Percentiles rank a stretch among this genome's conserved stretches.
Evolutionary conservation across 2,329 filamentous ascomycete genomes (phyloP).

Genomic region (Lasiodiplodia theobromae): DNA sequence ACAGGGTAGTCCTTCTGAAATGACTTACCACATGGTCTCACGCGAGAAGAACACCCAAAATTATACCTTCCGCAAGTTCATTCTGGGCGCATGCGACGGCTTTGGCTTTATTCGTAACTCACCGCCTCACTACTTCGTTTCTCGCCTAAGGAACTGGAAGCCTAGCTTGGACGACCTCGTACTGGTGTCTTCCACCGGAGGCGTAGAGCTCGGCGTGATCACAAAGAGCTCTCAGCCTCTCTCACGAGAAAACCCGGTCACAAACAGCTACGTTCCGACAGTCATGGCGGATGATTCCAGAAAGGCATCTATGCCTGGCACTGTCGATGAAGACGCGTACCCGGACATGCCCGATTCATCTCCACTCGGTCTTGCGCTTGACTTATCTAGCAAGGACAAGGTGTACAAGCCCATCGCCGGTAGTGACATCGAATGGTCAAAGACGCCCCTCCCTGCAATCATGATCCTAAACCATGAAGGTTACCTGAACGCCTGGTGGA

Average conservation of each 20-base stretch:
- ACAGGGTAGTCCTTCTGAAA: slow-evolving; percentile 62
- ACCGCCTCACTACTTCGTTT: slow-evolving; percentile 78
- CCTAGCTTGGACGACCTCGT: slow-evolving; percentile 82
- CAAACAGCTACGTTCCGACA: slow-evolving; percentile 75
- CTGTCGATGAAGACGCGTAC: slow-evolving; percentile 47
- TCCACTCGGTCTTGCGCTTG: slow-evolving; percentile 79
- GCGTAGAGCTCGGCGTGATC: slow-evolving; percentile 79
- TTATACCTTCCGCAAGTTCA: slow-evolving; percentile 77
- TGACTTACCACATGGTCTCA: slow-evolving; percentile 80
- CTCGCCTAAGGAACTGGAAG: slow-evolving; percentile 79
- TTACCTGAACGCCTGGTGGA: slow-evolving; percentile 85
- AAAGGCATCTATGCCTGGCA: slow-evolving; percentile 53
- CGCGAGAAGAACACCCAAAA: slow-evolving; percentile 64
- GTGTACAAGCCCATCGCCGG: slow-evolving; percentile 77
- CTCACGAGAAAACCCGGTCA: slow-evolving; percentile 65
- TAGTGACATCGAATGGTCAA: slow-evolving; percentile 75
- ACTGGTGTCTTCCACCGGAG: slow-evolving; percentile 81
- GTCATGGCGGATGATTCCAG: slow-evolving; percentile 75
- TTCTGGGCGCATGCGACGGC: slow-evolving; percentile 54
- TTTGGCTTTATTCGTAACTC: slow-evolving; percentile 62
- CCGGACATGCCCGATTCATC: slow-evolving; percentile 71
- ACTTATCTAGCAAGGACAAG: slow-evolving; percentile 82
- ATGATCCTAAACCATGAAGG: slow-evolving; percentile 91
- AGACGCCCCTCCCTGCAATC: slow-evolving; percentile 80
- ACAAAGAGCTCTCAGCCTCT: slow-evolving; percentile 75